Base-by-base conservation (phyloP, 768 basidiomycete species). In the Cystobasidium ongulense region DNA sequence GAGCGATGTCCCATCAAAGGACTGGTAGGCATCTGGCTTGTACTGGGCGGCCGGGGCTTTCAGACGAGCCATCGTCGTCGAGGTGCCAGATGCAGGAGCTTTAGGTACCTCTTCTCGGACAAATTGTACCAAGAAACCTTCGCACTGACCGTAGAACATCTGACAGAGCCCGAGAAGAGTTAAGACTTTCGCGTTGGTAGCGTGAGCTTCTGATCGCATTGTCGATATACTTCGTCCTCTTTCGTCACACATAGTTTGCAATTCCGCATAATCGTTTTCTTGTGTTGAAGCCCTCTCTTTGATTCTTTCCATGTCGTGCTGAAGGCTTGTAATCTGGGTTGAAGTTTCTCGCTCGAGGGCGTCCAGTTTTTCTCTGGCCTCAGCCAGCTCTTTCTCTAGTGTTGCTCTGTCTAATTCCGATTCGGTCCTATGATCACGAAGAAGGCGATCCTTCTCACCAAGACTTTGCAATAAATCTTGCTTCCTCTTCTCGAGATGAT, bases 341-440 rank as follows among this genome's bases (percentile, higher is more conserved):
- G 89, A 87, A 31, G 78, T 87, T 88, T 29, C 68, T 31, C 8
- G 18, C 54, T 53, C 31, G 35, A 5, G 50, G 25, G 0, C 1
- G 38, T 39, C 63, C 43, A 21, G 90, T 79, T 76, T 89, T 86
- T 11, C 85, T 84, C 66, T 87, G 85, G 17, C 84, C 83, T 90
- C 90, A 46, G 86, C 87, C 79, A 90, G 88, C 80, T 92, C 90
- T 63, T 93, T 88, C 81, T 96, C 92, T 57, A 96, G 83, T 17
- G 95, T 91, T 0, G 93, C 92, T 8, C 92, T 86, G 80, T 97
- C 93, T 0, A 92, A 90, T 78, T 96, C 92, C 17, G 92, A 90
- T 81, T 98, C 94, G 1, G 90, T 90, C 68, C 90, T 88, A 77
- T 93, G 90, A 80, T 96, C 92, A 0, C 91, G 86, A 75, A 96